Evolutionary conservation across 1,139 yeast species (phyloP).

Genomic region (Saccharomyces hybrid): DNA sequence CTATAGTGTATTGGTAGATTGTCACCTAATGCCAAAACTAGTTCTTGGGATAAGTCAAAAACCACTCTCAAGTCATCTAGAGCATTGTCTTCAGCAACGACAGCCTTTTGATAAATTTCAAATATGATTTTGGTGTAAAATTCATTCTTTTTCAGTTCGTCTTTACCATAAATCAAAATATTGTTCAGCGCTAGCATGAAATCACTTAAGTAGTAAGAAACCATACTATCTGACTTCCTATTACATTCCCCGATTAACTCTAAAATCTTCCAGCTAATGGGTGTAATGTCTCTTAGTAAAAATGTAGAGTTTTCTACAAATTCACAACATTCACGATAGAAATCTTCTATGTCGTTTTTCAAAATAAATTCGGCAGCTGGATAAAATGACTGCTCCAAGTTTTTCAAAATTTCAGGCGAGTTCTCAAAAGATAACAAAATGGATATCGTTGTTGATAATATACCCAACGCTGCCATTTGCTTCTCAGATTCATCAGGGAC

Average conservation of each 20-base stretch:
- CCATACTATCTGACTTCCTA: slow-evolving; percentile 44
- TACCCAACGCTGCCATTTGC: slow-evolving; percentile 81
- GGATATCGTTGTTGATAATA: slow-evolving; percentile 80
- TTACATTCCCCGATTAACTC: slow-evolving; percentile 49
- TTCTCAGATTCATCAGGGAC: slow-evolving; percentile 54
- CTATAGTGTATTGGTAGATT: slow-evolving; percentile 19
- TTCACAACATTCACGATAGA: slow-evolving; percentile 75
- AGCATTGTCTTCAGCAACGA: slow-evolving; percentile 28
- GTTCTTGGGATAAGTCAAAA: slow-evolving; percentile 31
- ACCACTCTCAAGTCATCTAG: slow-evolving; percentile 30
- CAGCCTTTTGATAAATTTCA: slow-evolving; percentile 26
- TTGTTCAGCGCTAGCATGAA: slow-evolving; percentile 69
- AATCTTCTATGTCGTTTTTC: slow-evolving; percentile 61
- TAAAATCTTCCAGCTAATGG: slow-evolving; percentile 70
- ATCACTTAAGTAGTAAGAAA: slow-evolving; percentile 63
- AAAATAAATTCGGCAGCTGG: slow-evolving; percentile 71
- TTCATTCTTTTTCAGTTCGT: slow-evolving; percentile 37
- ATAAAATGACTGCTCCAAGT: slow-evolving; percentile 63
- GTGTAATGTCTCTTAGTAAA: slow-evolving; percentile 61
- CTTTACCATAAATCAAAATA: slow-evolving; percentile 65
- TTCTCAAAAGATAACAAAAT: slow-evolving; percentile 83
- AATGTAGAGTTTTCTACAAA: slow-evolving; percentile 81
- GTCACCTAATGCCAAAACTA: slow-evolving; percentile 31
- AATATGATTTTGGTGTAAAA: slow-evolving; percentile 28
- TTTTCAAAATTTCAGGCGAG: slow-evolving; percentile 56